Base-by-base conservation (phyloP, 129 eudicot genomes). In the Centrapalus pauciflorus region DNA sequence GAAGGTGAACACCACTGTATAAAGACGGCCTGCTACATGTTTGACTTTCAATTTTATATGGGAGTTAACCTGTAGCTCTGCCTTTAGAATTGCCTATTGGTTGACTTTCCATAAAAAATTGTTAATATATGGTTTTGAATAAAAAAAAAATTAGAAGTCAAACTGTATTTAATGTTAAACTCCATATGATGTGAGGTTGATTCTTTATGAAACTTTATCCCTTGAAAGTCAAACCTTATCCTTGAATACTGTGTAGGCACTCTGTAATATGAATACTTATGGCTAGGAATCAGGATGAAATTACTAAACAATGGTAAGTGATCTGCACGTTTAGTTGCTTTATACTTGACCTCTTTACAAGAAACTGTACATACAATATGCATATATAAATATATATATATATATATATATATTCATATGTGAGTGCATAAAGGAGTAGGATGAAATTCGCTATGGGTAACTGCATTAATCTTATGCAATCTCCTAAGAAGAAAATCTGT, bases 311-410 rank as follows among this genome's bases (percentile, higher is more conserved):
- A 35, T 48, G 3, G 4, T 33, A 12, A 43, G 73, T 77, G 51
- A 57, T 23, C 29, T 78, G 78, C 82, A 78, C 74, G 82, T 71
- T 57, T 58, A 46, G 50, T 28, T 61, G 45, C 66, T 76, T 29
- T 49, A 0, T 50, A 62, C 43, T 38, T 76, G 64, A 76, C 64
- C n/a, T 58, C 6, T 48, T 2, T 17, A 66, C 34, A 48, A 17
- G 49, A 14, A 61, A 24, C 32, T 35, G 32, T 23, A 27, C 24
- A 59, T 24, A 49, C 7, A 26, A 2, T 28, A 38, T 61, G 21
- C 25, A 60, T 17, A 67, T 58, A 55, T 8, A 52, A 35, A 29
- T 5, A 13, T 41, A 9, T 45, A 11, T 30, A 58, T 2, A 32
- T 34, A 17, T 17, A 29, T n/a, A 28, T 45, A 45, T 16, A 45